Evolutionary conservation across 2,329 filamentous ascomycete genomes (phyloP), one percentile per base, ranked within the genome.

Genomic region (Basipetospora chlamydospora): DNA sequence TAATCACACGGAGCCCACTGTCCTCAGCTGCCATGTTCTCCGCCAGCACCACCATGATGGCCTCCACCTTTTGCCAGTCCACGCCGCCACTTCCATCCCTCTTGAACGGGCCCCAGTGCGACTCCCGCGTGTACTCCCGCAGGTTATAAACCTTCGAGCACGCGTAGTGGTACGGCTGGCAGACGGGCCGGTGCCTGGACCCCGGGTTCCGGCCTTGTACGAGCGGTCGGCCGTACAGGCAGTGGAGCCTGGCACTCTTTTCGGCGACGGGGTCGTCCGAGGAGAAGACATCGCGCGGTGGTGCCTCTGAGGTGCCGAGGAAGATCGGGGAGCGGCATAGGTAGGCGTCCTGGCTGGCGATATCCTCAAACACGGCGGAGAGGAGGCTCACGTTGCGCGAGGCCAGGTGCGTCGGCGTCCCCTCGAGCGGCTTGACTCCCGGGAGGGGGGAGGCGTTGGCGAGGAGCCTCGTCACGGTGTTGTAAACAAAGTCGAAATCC

Each of bases 31-130:
- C 54, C 35, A 80, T 61, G 49, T 84, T 85, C 48, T 69, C 64
- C 3, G 68, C 69, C 3, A 87, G 54, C 2, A 79, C 72, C 3
- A 86, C 60, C 63, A 85, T 71, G 37, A 85, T 70, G 7, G 78
- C 75, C 54, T 87, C 81, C 9, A 86, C 58, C 57, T 81, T 83
- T 54, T 87, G 80, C 82, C 82, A 88, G 53, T 88, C 80, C 0
- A 83, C 76, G 5, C 56, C 54, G 36, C 64, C 65, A 3, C 61
- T 66, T 2, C 67, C 71, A 47, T 86, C 80, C 34, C 70, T 59
- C 47, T 67, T 58, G 47, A 83, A 87, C 0, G 82, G 82, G 0
- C 82, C 82, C 80, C 81, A 87, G 25, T 63, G 52, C 1, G 68
- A 77, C 18, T 55, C 51, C 2, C 58, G 51, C 0, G 70, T 79